Base-by-base conservation (phyloP, 805 yeast species). In the Saturnispora saitoi region DNA sequence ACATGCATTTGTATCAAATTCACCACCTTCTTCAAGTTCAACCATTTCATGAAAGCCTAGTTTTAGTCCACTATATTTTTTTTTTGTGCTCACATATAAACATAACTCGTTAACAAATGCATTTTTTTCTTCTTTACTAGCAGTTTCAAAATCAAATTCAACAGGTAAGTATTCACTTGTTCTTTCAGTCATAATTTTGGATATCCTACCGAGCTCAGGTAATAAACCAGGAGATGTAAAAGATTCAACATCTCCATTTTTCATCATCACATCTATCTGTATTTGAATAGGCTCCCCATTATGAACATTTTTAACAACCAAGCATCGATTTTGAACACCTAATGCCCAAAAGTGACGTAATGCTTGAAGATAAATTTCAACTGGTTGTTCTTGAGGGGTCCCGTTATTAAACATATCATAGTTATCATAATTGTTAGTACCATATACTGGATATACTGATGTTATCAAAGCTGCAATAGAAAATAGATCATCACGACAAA, bases 341-440 rank as follows among this genome's bases (percentile, higher is more conserved):
- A 93, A 66, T 1, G 89, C 83, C 97, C 98, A 93, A 54, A 93
- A 83, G 62, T 89, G 95, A 38, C 95, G 72, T 32, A 89, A 67
- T 2, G 95, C 96, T 62, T 88, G 95, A 47, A 91, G 62, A 59
- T 86, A 88, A 19, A 83, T 78, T 11, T 46, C 44, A 22, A 32
- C 34, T 9, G 28, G 40, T 12, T 46, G 39, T 4, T 46, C 32
- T 15, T 15, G 32, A 12, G 26, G 29, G 45, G 77, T 52, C 4
- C 37, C 31, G 29, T n/a, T 40, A 9, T 44, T 50, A 14, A 22
- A 19, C 29, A 32, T 40, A 29, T 32, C 38, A 28, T 26, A 14
- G 15, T 15, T 15, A 34, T 50, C 54, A 22, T 55, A 50, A 28
- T 60, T 64, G 28, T 62, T 66, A 40, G 63, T 65, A 1, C 88